Conservation (phyloP, 495 filamentous ascomycete species). For the Lepidopterella palustris region DNA sequence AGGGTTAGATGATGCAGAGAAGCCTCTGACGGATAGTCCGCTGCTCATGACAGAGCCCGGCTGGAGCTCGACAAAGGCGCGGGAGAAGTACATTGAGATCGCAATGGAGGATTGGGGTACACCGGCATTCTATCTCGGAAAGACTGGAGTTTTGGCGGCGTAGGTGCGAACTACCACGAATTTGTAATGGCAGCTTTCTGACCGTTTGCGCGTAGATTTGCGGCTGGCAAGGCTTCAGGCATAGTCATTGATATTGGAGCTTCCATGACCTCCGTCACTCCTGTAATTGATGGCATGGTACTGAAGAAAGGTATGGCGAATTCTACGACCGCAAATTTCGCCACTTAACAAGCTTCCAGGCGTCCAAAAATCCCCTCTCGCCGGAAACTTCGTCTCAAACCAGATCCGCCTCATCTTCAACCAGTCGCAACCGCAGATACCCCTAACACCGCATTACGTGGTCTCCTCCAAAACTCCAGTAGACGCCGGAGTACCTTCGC, state of each 20-base stretch:
- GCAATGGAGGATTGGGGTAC: constrained; percentile 93
- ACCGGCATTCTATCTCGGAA: constrained; percentile 86
- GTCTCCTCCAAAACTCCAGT: constrained; percentile 79
- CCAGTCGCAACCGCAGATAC: constrained; percentile 66
- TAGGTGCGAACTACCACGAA: constrained; percentile 39
- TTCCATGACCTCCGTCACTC: constrained; percentile 82
- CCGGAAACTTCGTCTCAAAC: constrained; percentile 79
- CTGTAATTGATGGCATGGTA: constrained; percentile 89
- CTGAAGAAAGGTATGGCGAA: constrained; percentile 57
- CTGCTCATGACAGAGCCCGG: constrained; percentile 90
- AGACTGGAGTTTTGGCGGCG: constrained; percentile 59
- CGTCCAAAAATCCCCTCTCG: constrained; percentile 72
- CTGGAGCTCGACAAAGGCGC: constrained; percentile 80
- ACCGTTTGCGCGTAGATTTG: constrained; percentile 52
- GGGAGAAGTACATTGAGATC: constrained; percentile 88
- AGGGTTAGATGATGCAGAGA: constrained; percentile 60
- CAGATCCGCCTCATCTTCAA: constrained; percentile 80
- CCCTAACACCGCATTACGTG: constrained; percentile 79
- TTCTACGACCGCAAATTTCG: constrained; percentile 1
- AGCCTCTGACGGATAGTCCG: constrained; percentile 78
- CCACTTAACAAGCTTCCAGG: constrained; percentile 38
- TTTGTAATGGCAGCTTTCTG: constrained; percentile 3
- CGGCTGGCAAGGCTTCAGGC: constrained; percentile 83
- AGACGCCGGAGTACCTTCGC: constrained; percentile 75
- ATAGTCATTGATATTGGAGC: constrained; percentile 90